A percentile compares a stretch with the other conserved stretches of the same genome.
These are phyloP conservation scores for Gnomoniopsis sp. DNA, from an alignment of 2,329 filamentous ascomycete species.

Conservation along the genomic window DNA sequence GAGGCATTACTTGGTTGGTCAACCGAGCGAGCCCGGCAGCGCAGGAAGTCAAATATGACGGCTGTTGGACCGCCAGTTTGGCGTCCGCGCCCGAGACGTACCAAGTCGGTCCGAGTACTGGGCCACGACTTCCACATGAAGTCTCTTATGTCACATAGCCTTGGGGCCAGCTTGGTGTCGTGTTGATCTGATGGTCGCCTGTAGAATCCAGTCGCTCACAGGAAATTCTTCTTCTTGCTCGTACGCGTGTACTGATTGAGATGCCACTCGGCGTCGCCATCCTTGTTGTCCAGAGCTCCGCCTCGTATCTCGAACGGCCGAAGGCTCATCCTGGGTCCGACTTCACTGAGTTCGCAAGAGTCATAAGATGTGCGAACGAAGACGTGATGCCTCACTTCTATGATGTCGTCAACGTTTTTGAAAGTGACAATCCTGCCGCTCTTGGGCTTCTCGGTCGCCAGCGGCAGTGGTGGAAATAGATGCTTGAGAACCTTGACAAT, in stretches of 20 bases:
- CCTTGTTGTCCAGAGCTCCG: conserved; percentile 89
- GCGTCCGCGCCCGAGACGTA: no score
- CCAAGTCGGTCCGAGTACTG: no score
- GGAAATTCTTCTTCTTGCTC: conserved; percentile 90
- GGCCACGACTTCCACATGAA: no score
- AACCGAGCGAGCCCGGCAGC: neutral
- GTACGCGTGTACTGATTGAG: conserved; percentile 94
- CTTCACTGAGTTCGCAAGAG: conserved; percentile 83
- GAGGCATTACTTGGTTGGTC: neutral
- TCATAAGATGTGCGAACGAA: conserved; percentile 92
- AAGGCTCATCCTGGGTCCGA: conserved; percentile 97
- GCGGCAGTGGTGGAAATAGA: conserved; percentile 85
- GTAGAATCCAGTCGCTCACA: conserved; percentile 46
- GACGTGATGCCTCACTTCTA: conserved; percentile 85
- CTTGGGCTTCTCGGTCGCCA: conserved; percentile 66
- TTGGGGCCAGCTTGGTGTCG: no score
- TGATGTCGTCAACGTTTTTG: conserved; percentile 89
- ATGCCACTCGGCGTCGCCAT: conserved; percentile 95
- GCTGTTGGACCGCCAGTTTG: no score
- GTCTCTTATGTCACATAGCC: no score
- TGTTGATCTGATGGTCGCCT: neutral
- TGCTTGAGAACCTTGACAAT: conserved; percentile 92
- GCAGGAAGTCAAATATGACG: neutral
- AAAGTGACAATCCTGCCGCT: conserved; percentile 91
- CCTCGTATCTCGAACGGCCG: conserved; percentile 87